Evolutionary conservation across 768 basidiomycete genomes (phyloP), one percentile per base, ranked within the genome.

Genomic region (Naganishia friedmannii): DNA sequence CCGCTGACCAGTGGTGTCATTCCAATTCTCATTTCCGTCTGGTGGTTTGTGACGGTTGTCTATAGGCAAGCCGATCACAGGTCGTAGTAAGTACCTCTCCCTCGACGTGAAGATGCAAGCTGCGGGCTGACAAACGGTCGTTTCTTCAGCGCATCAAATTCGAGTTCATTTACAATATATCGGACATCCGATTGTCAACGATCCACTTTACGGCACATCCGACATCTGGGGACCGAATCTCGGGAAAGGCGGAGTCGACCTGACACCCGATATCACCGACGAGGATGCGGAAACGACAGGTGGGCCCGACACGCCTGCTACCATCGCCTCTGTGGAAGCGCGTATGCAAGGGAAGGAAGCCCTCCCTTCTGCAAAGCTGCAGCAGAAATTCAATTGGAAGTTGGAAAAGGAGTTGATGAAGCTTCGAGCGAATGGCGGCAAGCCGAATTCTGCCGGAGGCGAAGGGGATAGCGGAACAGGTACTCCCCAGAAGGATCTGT

Each of bases 151-250:
- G 0, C 96, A 99, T 82, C 96, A 99, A 81, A 91, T 98, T 69
- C 87, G 96, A 60, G 95, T 99, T 3, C 96, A 99, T 77, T 86
- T 99, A 2, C 96, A 98, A 81, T 97, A 86, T 80, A 86, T 99
- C 68, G 96, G 95, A 0, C 84, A 91, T 77, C 90, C 96, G 0
- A 93, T 99, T 72, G 91, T 92, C 13, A 98, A 99, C 78, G 96
- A 98, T 74, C 91, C 93, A 1, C 86, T 98, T 2, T 99, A 99
- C 81, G 89, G 90, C 21, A 89, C 90, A 70, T 23, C 73, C 0
- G 71, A 70, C 3, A 82, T 83, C 10, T 85, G 84, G 92, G 92
- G 92, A 39, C 80, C 84, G 31, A 85, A 86, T 21, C 78, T 90
- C 8, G 93, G 92, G 9, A 87, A 86, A 78, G 89, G 89, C 7